These are phyloP conservation scores for Eimeria tenella DNA, from an alignment of 169 alveolate genomes.

Conservation along the genomic window DNA sequence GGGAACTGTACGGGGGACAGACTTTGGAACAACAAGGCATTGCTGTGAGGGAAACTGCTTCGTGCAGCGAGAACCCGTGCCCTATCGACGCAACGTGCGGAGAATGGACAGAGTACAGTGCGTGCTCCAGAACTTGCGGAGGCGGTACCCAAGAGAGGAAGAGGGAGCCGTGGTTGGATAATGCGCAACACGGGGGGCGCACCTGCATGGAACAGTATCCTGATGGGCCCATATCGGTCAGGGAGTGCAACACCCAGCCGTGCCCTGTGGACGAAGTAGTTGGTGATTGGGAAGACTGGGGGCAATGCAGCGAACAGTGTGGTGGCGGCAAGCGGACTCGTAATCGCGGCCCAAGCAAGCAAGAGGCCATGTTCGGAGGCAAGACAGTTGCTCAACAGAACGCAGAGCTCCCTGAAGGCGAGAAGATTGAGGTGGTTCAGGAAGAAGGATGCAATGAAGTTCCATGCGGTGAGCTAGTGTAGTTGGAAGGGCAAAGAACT, in stretches of 20 bases:
- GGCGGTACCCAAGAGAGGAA: conserved; percentile 79
- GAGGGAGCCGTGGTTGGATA: conserved; percentile 76
- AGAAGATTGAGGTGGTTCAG: background rate
- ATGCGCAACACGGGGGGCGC: conserved; percentile 71
- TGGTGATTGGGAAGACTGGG: conserved; percentile 82
- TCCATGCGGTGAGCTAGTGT: conserved; percentile 75
- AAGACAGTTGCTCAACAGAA: conserved; percentile 73
- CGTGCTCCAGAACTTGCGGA: conserved; percentile 83
- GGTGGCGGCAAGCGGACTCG: conserved; percentile 80
- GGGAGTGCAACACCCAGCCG: conserved; percentile 71
- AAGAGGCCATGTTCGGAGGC: conserved; percentile 74
- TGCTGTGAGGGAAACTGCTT: conserved; percentile 34
- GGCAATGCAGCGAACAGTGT: conserved; percentile 81
- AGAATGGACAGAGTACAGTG: conserved; percentile 74
- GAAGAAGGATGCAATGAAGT: conserved; percentile 1
- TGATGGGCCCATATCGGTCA: conserved; percentile 7
- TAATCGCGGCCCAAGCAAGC: conserved; percentile 56
- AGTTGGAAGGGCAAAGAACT: too few species aligned
- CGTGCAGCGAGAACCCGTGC: conserved; percentile 68
- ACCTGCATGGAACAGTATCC: conserved; percentile 75
- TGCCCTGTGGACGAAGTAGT: conserved; percentile 80
- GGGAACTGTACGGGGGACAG: conserved; percentile 69
- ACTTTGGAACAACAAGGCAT: conserved; percentile 58
- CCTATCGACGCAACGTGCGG: conserved; percentile 79
- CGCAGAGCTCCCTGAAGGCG: background rate